Conservation (phyloP, 2,329 filamentous ascomycete species). For the Ophiostoma fasciatum region DNA sequence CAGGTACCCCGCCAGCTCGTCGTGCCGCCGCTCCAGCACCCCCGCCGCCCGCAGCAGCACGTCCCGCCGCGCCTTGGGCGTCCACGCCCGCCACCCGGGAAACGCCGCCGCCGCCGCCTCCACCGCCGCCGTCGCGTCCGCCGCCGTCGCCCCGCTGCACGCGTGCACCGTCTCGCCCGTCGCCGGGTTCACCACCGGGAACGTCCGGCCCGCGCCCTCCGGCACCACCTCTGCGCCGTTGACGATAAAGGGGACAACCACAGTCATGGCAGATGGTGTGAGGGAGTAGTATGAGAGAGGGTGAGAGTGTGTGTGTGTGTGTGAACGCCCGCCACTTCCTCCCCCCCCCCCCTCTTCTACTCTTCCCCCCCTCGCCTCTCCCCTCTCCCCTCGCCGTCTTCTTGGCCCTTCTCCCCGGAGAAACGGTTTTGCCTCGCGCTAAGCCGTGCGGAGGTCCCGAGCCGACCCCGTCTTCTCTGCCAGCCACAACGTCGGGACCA, state of each 20-base stretch:
- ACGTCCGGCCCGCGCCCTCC: constrained; percentile 9
- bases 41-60: constrained; percentile 57
- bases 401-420: too few species aligned
- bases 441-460: too few species aligned
- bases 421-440: too few species aligned
- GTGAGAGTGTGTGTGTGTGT: too few species aligned
- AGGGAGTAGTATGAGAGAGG: too few species aligned
- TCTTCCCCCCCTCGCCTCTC: too few species aligned
- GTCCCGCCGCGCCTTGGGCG: constrained; percentile 45
- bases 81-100: constrained; percentile 50
- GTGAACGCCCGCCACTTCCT: too few species aligned
- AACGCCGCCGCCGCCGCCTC: constrained; percentile 49
- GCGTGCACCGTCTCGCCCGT: constrained; percentile 17
- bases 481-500: too few species aligned
- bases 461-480: too few species aligned
- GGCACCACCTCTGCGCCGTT: constrained; percentile 17
- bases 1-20: constrained; percentile 48
- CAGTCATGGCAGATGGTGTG: too few species aligned
- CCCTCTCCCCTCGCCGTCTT: too few species aligned
- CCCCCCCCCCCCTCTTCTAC: too few species aligned
- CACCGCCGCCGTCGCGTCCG: constrained; percentile 17
- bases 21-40: constrained; percentile 41
- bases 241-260: constrained; percentile 20
- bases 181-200: constrained; percentile 17
- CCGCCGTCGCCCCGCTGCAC: constrained; percentile 15